Base-by-base conservation (phyloP, 2,329 filamentous ascomycete species). In the Cordyceps javanica region DNA sequence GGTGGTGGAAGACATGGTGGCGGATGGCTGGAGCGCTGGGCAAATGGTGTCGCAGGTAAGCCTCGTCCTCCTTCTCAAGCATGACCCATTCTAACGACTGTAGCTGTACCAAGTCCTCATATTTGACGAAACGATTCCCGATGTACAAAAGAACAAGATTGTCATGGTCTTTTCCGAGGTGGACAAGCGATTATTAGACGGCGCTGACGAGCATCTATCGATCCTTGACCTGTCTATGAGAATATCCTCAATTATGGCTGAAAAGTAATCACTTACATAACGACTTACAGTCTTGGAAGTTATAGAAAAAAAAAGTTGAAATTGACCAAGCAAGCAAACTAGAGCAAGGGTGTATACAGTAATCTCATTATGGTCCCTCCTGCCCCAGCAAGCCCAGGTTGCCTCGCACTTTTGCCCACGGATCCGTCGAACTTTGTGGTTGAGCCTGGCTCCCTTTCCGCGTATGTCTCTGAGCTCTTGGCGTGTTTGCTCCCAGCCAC, bases 21-120 rank as follows among this genome's bases (percentile, higher is more conserved):
- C 93, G 0, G 94, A 97, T 74, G 94, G 94, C 9, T 99, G 94
- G 93, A 97, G 92, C 70, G 94, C 93, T 25, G 86, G 87, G 7
- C 94, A 97, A 73, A 83, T 97, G 26, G 81, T 97, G 38, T 77
- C 82, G 19, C 91, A 96, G 80, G 87, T 89, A 75, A 72, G 76
- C 38, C 5, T 41, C 14, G 8, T 14, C n/a, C 5, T 1, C 30
- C 32, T 5, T 34, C n/a, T 8, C 26, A 8, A 42, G 21, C 28
- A 25, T 25, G 7, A 11, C 66, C 65, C 57, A 63, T 26, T 10
- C 34, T 23, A 57, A 57, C 38, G 14, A 6, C 50, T 48, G 7
- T 65, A 90, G 85, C 77, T 96, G 42, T 97, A 97, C 68, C 88
- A 94, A 72, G 78, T 82, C 26, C 76, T 97, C 38, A 82, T 96